Conservation (phyloP, 208 protist genomes). For the Acanthamoeba healyi region DNA sequence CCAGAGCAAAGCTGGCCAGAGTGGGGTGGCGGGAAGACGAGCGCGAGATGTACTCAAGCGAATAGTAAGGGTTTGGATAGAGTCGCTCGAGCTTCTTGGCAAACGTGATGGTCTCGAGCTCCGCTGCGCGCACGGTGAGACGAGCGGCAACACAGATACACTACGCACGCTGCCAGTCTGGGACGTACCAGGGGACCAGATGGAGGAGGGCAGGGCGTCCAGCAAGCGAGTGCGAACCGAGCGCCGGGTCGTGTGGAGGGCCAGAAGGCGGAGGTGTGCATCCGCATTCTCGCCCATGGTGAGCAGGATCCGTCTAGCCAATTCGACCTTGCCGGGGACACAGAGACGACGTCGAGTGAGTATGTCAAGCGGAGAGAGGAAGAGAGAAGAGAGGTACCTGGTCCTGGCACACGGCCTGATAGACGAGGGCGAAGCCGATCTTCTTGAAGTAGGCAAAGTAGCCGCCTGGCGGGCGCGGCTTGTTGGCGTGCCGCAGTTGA, state of each 20-base stretch:
- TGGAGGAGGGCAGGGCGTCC: not conserved
- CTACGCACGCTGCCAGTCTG: not conserved
- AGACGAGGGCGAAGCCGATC: constrained; percentile 32
- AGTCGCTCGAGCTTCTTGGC: not conserved
- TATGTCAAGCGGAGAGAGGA: no score
- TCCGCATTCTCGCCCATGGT: constrained; percentile 7
- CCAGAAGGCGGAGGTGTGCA: not conserved
- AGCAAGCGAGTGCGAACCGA: not conserved
- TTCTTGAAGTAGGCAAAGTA: constrained; percentile 2
- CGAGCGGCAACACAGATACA: not conserved
- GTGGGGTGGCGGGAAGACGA: not conserved
- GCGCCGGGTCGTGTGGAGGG: constrained; percentile 8
- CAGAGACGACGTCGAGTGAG: no score
- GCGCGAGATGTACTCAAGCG: constrained; percentile 53
- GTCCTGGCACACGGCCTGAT: constrained; percentile 58
- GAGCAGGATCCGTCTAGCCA: not conserved
- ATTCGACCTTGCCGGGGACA: no score
- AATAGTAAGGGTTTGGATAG: constrained; percentile 49
- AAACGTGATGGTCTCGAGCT: not conserved
- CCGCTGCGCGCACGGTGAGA: not conserved
- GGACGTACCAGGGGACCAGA: not conserved
- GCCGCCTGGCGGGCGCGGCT: not conserved
- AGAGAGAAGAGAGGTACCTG: no score
- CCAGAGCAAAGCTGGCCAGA: not conserved
- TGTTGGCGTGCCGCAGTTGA: not conserved